Percentiles rank a stretch among this genome's conserved stretches.
Evolutionary conservation across 2,329 filamentous ascomycete species (phyloP).

Genomic region (Dryadomyces sulphureus): DNA sequence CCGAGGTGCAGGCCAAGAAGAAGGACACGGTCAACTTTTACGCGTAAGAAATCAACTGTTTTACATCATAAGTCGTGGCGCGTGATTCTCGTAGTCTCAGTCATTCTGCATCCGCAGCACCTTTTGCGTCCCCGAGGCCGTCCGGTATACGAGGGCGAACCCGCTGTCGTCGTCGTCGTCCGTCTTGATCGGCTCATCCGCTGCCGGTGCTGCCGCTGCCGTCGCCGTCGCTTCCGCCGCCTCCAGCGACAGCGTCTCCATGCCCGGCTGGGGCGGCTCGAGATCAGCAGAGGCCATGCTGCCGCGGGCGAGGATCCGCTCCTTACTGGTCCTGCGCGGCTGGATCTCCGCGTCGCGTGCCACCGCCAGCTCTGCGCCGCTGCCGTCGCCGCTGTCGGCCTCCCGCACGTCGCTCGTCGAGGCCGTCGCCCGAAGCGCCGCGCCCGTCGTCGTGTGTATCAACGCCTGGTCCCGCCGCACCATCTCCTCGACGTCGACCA

Average conservation of each 20-base stretch:
- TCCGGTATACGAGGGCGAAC: conserved; percentile 9
- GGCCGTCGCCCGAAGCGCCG: neutral
- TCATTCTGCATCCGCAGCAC: conserved; percentile 5
- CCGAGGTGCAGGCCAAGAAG: conserved; percentile 92
- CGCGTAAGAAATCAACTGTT: conserved; percentile 22
- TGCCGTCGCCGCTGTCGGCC: too few species aligned
- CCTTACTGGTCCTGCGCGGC: neutral
- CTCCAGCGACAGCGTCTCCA: conserved; percentile 3
- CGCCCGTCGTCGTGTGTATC: too few species aligned
- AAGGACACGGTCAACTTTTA: conserved; percentile 61
- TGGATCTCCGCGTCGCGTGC: neutral
- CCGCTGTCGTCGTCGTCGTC: conserved; percentile 1
- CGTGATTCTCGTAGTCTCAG: too few species aligned
- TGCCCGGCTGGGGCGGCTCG: neutral
- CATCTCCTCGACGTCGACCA: conserved; percentile 2
- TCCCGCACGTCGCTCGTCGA: too few species aligned
- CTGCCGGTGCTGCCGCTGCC: neutral
- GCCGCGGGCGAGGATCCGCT: neutral
- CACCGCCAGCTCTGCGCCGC: neutral
- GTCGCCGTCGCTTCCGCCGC: neutral
- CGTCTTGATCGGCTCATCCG: neutral
- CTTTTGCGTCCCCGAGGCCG: conserved; percentile 8
- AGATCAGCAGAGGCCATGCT: too few species aligned
- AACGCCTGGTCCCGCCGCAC: neutral
- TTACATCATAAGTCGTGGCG: neutral